phyloP scores from a whole-genome alignment of 805 yeast species.

The Starmerella apicola region DNA sequence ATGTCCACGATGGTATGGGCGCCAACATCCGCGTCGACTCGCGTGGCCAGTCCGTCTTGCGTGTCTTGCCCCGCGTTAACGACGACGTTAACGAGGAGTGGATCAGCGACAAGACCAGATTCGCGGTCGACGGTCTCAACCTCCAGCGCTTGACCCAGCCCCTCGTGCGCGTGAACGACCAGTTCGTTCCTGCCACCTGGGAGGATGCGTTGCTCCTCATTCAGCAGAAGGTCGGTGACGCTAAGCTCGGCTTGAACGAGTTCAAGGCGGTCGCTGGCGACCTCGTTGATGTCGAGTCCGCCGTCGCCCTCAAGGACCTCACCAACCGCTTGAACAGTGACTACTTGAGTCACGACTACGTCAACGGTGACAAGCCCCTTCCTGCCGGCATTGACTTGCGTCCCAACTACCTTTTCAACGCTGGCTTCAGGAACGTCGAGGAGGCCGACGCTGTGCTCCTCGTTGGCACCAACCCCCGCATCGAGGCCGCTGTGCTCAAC shows the following conservation, averaged over 20 bases:
- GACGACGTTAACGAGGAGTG: constrained; percentile 85
- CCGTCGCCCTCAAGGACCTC: constrained; percentile 72
- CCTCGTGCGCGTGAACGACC: constrained; percentile 54
- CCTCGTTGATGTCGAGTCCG: constrained; percentile 65
- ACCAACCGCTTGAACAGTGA: constrained; percentile 69
- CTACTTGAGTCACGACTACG: constrained; percentile 61
- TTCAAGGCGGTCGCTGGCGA: constrained; percentile 76
- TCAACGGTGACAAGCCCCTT: constrained; percentile 42
- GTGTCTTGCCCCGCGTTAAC: constrained; percentile 73
- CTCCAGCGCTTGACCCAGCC: constrained; percentile 80
- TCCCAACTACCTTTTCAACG: constrained; percentile 68
- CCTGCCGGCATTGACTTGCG: constrained; percentile 63
- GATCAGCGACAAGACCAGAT: constrained; percentile 80
- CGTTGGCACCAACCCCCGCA: constrained; percentile 80
- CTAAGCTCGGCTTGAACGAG: constrained; percentile 54
- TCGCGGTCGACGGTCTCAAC: constrained; percentile 74
- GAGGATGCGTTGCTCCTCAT: constrained; percentile 68
- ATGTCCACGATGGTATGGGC: constrained; percentile 73
- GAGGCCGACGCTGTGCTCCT: constrained; percentile 70
- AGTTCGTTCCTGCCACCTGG: constrained; percentile 70
- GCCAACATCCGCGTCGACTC: constrained; percentile 75
- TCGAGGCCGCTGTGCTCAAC: constrained; percentile 79
- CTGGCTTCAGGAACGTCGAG: constrained; percentile 66
- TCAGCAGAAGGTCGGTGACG: constrained; percentile 44
- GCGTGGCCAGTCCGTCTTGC: constrained; percentile 76